Percentiles rank a stretch among this genome's conserved stretches.
phyloP scores from a whole-genome alignment of 1,139 yeast genomes.

The Debaryomyces robertsiae region DNA sequence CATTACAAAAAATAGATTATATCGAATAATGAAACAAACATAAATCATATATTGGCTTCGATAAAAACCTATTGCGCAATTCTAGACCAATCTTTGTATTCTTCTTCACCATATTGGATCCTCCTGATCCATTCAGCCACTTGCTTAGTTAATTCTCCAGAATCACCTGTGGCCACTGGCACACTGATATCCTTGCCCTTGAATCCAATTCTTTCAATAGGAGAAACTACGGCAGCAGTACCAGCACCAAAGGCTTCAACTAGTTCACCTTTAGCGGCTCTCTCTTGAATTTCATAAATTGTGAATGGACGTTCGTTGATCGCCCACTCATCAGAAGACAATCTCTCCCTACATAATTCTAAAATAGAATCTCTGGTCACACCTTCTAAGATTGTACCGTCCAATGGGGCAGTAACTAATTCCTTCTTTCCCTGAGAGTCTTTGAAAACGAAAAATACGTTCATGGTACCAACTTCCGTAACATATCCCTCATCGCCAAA shows the following conservation, averaged over 20 bases:
- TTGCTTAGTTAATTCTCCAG: conserved; percentile 78
- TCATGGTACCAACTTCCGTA: conserved; percentile 98
- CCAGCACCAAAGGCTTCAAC: conserved; percentile 97
- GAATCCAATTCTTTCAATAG: conserved; percentile 86
- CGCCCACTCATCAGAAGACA: conserved; percentile 74
- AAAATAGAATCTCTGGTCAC: conserved; percentile 92
- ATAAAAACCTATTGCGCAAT: conserved; percentile 32
- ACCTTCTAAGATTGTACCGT: conserved; percentile 96
- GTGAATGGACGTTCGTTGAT: conserved; percentile 81
- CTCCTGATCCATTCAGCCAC: conserved; percentile 83
- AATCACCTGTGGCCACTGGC: conserved; percentile 77
- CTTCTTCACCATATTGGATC: conserved; percentile 84
- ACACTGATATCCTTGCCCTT: conserved; percentile 69
- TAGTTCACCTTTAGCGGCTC: conserved; percentile 76
- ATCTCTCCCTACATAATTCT: conserved; percentile 70
- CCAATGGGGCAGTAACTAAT: conserved; percentile 93
- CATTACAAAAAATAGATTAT: conserved; percentile 8
- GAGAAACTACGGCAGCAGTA: conserved; percentile 96
- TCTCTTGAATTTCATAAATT: conserved; percentile 76
- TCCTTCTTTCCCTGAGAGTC: conserved; percentile 81
- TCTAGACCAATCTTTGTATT: conserved; percentile 64
- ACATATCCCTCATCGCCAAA: conserved; percentile 87
- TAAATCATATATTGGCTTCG: conserved; percentile 3
- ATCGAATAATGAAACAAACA: conserved; percentile 2
- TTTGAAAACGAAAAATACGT: conserved; percentile 82